phyloP scores from a whole-genome alignment of 352 stramenopile species.

The Globisporangium nagaii region DNA sequence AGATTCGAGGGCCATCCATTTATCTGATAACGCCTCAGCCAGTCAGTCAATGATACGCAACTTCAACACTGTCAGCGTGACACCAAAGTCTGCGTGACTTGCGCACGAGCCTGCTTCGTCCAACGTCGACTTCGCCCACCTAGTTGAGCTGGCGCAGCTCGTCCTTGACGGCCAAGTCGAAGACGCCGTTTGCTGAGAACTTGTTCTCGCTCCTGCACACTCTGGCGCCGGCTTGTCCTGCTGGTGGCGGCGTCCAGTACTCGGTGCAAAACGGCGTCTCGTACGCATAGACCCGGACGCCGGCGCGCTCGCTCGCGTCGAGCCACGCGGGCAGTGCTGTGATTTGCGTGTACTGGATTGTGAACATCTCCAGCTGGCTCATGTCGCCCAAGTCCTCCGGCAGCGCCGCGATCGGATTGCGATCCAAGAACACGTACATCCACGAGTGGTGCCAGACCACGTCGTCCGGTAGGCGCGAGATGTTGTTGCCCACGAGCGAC shows the following conservation, averaged over 20 bases:
- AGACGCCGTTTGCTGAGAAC: background rate
- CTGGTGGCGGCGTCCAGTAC: background rate
- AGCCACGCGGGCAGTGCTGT: background rate
- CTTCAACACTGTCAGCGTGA: background rate
- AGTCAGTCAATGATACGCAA: background rate
- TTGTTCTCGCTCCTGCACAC: background rate
- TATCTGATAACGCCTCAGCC: too few species aligned
- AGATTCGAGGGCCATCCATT: too few species aligned
- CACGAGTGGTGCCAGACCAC: constrained; percentile 4
- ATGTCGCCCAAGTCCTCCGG: background rate
- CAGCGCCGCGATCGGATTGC: constrained; percentile 16
- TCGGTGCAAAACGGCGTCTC: background rate
- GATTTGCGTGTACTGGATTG: constrained; percentile 3
- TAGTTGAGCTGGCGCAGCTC: background rate
- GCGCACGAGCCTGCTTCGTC: background rate
- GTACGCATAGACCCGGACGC: background rate
- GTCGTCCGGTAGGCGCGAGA: constrained; percentile 13
- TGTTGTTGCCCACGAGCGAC: constrained; percentile 27
- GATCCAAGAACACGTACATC: constrained; percentile 28
- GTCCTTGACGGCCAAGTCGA: constrained; percentile 1
- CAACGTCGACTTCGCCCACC: background rate
- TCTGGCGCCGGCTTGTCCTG: background rate
- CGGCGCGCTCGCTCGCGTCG: background rate
- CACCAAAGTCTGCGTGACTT: too few species aligned
- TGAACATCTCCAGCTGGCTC: background rate